phyloP scores from a whole-genome alignment of 306 rosid genomes.

The Gillenia trifoliata region DNA sequence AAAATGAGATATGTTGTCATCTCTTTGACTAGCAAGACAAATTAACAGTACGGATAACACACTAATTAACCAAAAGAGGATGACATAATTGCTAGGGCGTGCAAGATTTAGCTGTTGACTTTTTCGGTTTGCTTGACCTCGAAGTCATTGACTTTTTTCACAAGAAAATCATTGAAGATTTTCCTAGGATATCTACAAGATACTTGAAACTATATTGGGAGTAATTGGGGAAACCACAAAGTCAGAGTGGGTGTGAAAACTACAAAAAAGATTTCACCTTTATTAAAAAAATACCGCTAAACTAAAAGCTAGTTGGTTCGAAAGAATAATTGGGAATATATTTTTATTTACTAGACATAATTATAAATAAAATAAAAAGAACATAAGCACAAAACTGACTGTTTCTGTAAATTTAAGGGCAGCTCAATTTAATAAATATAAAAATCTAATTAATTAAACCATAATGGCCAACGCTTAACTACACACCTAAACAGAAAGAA shows the following conservation, averaged over 20 bases:
- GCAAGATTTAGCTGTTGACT: background rate
- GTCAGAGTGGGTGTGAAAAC: too few relatives aligned
- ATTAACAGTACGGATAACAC: too few relatives aligned
- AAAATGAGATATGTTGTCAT: background rate
- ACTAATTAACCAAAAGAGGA: too few relatives aligned
- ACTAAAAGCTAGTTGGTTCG: background rate
- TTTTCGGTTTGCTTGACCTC: background rate
- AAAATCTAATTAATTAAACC: background rate
- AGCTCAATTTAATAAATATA: background rate
- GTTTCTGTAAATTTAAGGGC: background rate
- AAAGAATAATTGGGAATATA: background rate
- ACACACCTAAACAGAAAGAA: background rate
- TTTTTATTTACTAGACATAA: background rate
- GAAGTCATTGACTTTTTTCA: background rate
- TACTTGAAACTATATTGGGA: background rate
- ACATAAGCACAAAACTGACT: background rate
- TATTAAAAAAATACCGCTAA: too few relatives aligned
- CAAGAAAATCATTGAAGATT: background rate
- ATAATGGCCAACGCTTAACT: background rate
- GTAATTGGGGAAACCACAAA: background rate
- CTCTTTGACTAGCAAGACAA: background rate
- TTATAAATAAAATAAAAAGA: background rate
- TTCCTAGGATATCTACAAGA: background rate
- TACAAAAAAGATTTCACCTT: too few relatives aligned
- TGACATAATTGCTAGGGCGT: background rate